Evolutionary conservation across 2,329 filamentous ascomycete species (phyloP).

Genomic region (Chaetomium sp.): DNA sequence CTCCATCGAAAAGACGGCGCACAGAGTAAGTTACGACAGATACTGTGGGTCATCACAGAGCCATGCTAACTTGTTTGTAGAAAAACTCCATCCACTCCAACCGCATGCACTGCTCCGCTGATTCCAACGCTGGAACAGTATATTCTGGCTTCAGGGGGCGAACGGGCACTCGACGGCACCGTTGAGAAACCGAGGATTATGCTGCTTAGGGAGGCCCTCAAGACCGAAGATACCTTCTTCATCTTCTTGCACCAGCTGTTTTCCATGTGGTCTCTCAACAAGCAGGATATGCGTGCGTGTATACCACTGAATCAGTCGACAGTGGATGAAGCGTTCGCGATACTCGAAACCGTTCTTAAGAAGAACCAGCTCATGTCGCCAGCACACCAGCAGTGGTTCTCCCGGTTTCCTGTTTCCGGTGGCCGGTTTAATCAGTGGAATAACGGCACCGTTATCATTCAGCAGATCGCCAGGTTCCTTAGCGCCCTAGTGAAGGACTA

Average conservation of each 20-base stretch:
- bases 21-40: constrained; percentile 31
- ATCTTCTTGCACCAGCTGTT: constrained; percentile 66
- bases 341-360: constrained; percentile 44
- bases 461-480: constrained; percentile 50
- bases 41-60: too few relatives aligned
- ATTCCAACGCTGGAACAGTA: constrained; percentile 21
- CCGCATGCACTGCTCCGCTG: not conserved
- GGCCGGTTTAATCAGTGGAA: constrained; percentile 19
- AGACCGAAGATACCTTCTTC: constrained; percentile 61
- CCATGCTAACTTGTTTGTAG: constrained; percentile 2
- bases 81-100: not conserved
- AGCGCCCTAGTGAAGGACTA: constrained; percentile 47
- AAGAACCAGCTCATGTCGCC: constrained; percentile 41
- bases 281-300: constrained; percentile 41
- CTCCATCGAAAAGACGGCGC: constrained; percentile 30
- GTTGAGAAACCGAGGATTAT: constrained; percentile 52
- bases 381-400: constrained; percentile 41
- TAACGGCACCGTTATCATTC: constrained; percentile 32
- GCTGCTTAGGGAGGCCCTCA: constrained; percentile 61
- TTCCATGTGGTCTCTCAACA: constrained; percentile 55
- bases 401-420: constrained; percentile 42
- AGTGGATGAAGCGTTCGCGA: constrained; percentile 42
- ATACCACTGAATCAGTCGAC: constrained; percentile 38
- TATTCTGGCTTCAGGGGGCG: constrained; percentile 24
- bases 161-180: constrained; percentile 33